phyloP scores from a whole-genome alignment of 768 basidiomycete species.

The Mycena floridula region DNA sequence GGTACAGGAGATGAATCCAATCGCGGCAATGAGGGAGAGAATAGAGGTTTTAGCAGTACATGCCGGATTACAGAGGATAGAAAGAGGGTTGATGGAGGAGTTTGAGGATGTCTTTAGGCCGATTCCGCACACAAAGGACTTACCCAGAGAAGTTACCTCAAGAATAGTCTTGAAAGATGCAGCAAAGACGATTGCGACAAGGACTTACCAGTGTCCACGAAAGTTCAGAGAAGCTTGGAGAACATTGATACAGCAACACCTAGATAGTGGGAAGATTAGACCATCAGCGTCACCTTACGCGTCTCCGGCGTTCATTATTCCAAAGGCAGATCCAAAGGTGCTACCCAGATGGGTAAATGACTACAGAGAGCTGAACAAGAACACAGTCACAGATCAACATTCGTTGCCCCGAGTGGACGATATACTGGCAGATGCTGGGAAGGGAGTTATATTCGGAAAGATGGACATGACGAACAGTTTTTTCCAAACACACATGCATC shows the following conservation, averaged over 20 bases:
- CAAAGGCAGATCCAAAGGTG: slow-evolving; percentile 16
- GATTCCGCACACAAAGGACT: not conserved
- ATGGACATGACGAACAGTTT: no score
- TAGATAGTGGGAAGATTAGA: slow-evolving; percentile 19
- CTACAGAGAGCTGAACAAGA: no score
- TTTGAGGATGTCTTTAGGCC: not conserved
- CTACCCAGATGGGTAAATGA: no score
- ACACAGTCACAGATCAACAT: no score
- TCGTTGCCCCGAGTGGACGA: no score
- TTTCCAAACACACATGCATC: no score
- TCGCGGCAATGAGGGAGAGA: no score
- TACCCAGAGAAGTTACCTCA: not conserved
- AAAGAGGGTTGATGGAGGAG: not conserved
- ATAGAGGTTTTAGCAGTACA: no score
- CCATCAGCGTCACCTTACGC: slow-evolving; percentile 20
- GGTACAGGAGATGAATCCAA: no score
- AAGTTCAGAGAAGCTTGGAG: slow-evolving; percentile 23
- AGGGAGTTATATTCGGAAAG: no score
- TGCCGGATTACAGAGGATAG: no score
- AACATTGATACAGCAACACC: slow-evolving; percentile 22
- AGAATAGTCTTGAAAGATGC: not conserved
- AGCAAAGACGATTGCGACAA: not conserved
- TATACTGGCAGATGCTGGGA: no score
- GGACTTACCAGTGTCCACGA: slow-evolving; percentile 4
- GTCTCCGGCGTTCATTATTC: slow-evolving; percentile 24